phyloP scores from a whole-genome alignment of 1,139 yeast species.

The Blastobotrys petasosporus region DNA sequence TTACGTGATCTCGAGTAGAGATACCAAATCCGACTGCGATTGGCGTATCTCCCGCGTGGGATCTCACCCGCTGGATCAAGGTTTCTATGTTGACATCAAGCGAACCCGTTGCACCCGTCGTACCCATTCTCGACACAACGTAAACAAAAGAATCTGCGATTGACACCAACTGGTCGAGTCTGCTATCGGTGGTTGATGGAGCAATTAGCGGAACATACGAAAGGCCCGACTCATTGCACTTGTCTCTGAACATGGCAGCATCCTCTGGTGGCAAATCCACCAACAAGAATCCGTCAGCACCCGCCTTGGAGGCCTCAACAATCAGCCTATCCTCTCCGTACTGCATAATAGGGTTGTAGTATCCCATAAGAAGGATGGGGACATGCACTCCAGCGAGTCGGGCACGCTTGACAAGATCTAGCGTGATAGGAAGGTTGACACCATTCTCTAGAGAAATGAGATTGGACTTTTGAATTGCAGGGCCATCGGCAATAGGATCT shows the following conservation, averaged over 20 bases:
- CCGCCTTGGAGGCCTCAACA: constrained; percentile 71
- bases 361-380: constrained; percentile 93
- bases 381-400: constrained; percentile 77
- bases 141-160: constrained; percentile 94
- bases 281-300: constrained; percentile 90
- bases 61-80: constrained; percentile 69
- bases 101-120: constrained; percentile 78
- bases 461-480: constrained; percentile 88
- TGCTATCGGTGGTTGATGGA: constrained; percentile 89
- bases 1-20: constrained; percentile 84
- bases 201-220: constrained; percentile 92
- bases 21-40: constrained; percentile 98
- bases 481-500: constrained; percentile 99
- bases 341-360: constrained; percentile 86
- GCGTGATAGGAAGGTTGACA: constrained; percentile 58
- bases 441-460: constrained; percentile 68
- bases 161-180: constrained; percentile 67
- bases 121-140: constrained; percentile 96
- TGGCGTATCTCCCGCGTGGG: constrained; percentile 67
- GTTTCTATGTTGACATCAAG: constrained; percentile 61
- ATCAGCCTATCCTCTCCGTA: constrained; percentile 86
- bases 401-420: constrained; percentile 69
- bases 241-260: constrained; percentile 76
- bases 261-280: constrained; percentile 98
- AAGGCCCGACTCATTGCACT: constrained; percentile 61